Percentiles rank a stretch among this genome's conserved stretches.
Conservation (phyloP, 31 red algal species). For the Asparagopsis taxiformis region DNA sequence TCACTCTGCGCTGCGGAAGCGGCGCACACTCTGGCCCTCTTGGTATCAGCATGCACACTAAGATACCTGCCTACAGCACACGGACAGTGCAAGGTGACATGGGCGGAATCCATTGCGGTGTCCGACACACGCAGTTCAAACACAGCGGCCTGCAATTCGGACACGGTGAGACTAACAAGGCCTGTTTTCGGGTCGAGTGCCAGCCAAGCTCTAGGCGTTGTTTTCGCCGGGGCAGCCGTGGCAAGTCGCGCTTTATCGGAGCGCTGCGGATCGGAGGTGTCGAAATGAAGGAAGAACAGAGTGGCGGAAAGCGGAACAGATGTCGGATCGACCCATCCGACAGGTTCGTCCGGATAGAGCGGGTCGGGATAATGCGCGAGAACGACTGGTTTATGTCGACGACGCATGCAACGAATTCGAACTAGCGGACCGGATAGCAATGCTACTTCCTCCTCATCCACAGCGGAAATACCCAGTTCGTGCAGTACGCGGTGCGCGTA, state of each 20-base stretch:
- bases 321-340: conserved; percentile 23
- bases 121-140: conserved; percentile 25
- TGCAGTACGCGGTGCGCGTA: conserved; percentile 56
- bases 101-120: conserved; percentile 2
- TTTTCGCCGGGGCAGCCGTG: conserved; percentile 22
- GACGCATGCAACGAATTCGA: conserved; percentile 36
- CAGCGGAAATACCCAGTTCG: conserved; percentile 33
- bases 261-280: conserved; percentile 22
- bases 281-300: conserved; percentile 56
- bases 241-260: conserved; percentile 37
- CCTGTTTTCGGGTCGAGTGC: conserved; percentile 44
- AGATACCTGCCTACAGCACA: conserved; percentile 40
- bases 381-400: conserved; percentile 7
- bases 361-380: conserved; percentile 30
- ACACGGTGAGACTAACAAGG: conserved; percentile 22
- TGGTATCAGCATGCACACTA: conserved; percentile 20
- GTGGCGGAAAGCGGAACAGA: conserved; percentile 7
- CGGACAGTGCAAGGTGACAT: conserved; percentile 16
- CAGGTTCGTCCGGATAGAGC: conserved; percentile 38
- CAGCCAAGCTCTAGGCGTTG: conserved; percentile 43
- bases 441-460: conserved; percentile 48
- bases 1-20: conserved; percentile 4
- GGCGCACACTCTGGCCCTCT: conserved; percentile 26
- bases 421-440: conserved; percentile 38
- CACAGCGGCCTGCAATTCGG: conserved; percentile 21